These are phyloP conservation scores for Suillus spraguei DNA, from an alignment of 768 basidiomycete genomes.

Conservation along the genomic window DNA sequence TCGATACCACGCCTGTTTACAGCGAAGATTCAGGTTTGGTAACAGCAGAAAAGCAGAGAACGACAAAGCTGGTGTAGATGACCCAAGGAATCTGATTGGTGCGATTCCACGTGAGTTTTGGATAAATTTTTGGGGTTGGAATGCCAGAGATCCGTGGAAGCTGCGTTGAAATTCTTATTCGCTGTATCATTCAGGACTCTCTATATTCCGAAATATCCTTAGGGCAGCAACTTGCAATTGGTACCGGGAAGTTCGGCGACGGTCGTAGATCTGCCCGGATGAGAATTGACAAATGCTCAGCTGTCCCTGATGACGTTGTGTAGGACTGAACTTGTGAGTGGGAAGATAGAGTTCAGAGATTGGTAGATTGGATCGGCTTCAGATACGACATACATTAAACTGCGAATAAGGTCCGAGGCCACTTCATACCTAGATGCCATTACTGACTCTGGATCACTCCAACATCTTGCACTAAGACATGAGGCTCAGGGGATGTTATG, in stretches of 20 bases:
- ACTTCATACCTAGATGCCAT: slow-evolving; percentile 5
- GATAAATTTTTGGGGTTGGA: slow-evolving; percentile 6
- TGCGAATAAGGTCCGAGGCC: slow-evolving; percentile 3
- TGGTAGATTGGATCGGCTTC: slow-evolving; percentile 7
- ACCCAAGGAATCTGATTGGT: slow-evolving; percentile 7
- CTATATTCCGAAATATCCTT: slow-evolving; percentile 1
- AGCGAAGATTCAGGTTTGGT: slow-evolving; percentile 24
- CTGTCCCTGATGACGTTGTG: slow-evolving; percentile 5
- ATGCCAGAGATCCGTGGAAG: slow-evolving; percentile 9
- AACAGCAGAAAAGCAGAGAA: slow-evolving; percentile 27
- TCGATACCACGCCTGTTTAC: slow-evolving; percentile 20
- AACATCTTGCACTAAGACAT: background rate
- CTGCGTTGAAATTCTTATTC: slow-evolving; percentile 1
- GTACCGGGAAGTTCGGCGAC: background rate
- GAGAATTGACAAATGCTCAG: slow-evolving; percentile 1
- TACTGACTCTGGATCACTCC: slow-evolving; percentile 1
- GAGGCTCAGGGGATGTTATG: background rate
- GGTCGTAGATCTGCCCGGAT: slow-evolving; percentile 1
- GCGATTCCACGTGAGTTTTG: slow-evolving; percentile 9
- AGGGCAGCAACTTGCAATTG: slow-evolving; percentile 3
- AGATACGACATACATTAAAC: slow-evolving; percentile 8
- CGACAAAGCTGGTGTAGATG: slow-evolving; percentile 16
- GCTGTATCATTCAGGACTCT: slow-evolving; percentile 7
- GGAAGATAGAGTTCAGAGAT: slow-evolving; percentile 8
- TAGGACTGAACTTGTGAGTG: background rate